phyloP scores from a whole-genome alignment of 805 yeast species.

The Zygosaccharomyces gambellarensis region DNA sequence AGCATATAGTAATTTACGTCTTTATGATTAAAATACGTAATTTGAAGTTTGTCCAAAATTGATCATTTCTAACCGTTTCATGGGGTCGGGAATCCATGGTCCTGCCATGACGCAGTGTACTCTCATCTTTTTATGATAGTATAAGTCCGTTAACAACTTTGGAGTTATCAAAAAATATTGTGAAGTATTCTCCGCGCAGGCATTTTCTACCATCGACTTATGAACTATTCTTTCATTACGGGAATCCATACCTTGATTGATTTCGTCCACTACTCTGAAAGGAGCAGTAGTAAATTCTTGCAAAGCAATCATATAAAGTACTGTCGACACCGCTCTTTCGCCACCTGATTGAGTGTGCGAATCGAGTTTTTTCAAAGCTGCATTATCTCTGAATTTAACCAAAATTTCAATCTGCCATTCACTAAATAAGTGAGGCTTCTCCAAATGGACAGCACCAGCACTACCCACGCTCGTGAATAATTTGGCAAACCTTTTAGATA shows the following conservation, averaged over 20 bases:
- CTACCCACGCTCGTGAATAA: conserved; percentile 75
- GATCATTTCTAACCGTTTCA: conserved; percentile 28
- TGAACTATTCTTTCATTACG: conserved; percentile 85
- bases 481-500: conserved; percentile 60
- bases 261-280: conserved; percentile 93
- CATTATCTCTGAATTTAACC: conserved; percentile 79
- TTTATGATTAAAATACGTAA: conserved; percentile 18
- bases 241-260: conserved; percentile 98
- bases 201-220: conserved; percentile 74
- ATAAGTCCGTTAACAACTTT: conserved; percentile 71
- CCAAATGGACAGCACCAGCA: conserved; percentile 72
- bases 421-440: conserved; percentile 43
- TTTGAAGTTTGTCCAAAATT: conserved; percentile 37
- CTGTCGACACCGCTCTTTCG: conserved; percentile 93
- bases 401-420: conserved; percentile 82
- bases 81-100: conserved; percentile 41
- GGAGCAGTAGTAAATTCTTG: conserved; percentile 89
- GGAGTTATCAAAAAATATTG: conserved; percentile 95
- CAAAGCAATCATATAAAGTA: conserved; percentile 80
- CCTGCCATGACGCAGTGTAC: conserved; percentile 79
- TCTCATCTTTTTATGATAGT: conserved; percentile 74
- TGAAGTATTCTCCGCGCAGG: conserved; percentile 59
- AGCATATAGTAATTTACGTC: conserved; percentile 4
- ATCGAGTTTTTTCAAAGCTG: conserved; percentile 65
- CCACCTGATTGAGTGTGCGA: conserved; percentile 97